Percentiles rank a stretch among this genome's conserved stretches.
Evolutionary conservation across 352 stramenopile genomes (phyloP).

Genomic region (Salisapilia sapeloensis): DNA sequence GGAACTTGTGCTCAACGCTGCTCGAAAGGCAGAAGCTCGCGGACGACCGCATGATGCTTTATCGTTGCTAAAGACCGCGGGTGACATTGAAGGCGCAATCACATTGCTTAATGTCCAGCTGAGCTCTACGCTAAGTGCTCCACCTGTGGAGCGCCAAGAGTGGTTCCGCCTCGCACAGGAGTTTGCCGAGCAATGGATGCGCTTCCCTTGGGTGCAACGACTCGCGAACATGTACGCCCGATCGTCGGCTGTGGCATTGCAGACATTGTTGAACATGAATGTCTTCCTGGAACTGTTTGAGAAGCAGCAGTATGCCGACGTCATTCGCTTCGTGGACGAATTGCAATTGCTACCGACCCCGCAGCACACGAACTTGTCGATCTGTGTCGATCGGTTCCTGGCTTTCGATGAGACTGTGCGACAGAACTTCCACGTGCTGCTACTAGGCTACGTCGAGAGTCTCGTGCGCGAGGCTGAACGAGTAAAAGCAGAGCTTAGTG

Average conservation of each 20-base stretch:
- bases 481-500: slow-evolving; percentile 44
- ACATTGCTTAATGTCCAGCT: slow-evolving; percentile 61
- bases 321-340: slow-evolving; percentile 71
- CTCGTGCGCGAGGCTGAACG: slow-evolving; percentile 70
- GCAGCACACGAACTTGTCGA: slow-evolving; percentile 27
- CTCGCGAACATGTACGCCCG: slow-evolving; percentile 59
- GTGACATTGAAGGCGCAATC: slow-evolving; percentile 61
- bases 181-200: slow-evolving; percentile 79
- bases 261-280: slow-evolving; percentile 73
- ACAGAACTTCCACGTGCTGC: slow-evolving; percentile 71
- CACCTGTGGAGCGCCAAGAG: slow-evolving; percentile 45
- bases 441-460: slow-evolving; percentile 79
- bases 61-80: slow-evolving; percentile 56
- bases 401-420: slow-evolving; percentile 64
- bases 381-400: slow-evolving; percentile 73
- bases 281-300: slow-evolving; percentile 78
- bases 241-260: slow-evolving; percentile 53
- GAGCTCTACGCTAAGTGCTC: slow-evolving; percentile 31
- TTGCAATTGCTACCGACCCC: slow-evolving; percentile 52
- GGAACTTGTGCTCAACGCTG: slow-evolving; percentile 52
- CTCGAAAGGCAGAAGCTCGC: slow-evolving; percentile 53
- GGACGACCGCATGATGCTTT: slow-evolving; percentile 58
- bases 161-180: slow-evolving; percentile 71
- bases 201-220: slow-evolving; percentile 61
- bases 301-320: slow-evolving; percentile 65